phyloP scores from a whole-genome alignment of 202 grass and related monocot genomes.

The Thinopyrum obtusiflorum region DNA sequence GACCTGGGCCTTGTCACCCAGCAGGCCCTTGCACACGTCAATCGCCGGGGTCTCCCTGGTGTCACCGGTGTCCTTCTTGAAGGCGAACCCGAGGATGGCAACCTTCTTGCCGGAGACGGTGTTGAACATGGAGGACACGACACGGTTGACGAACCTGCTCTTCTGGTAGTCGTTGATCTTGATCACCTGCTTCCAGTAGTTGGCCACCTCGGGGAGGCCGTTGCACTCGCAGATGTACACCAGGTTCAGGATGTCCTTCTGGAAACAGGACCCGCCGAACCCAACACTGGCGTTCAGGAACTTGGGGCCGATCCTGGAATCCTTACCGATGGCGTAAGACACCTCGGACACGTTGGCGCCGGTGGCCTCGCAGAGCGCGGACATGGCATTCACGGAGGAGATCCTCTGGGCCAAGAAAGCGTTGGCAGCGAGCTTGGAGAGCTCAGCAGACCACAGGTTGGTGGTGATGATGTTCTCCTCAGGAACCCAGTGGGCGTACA shows the following conservation, averaged over 20 bases:
- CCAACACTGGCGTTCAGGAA: constrained; percentile 70
- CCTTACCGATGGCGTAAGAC: constrained; percentile 62
- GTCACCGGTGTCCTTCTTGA: constrained; percentile 65
- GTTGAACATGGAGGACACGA: constrained; percentile 70
- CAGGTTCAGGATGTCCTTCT: constrained; percentile 78
- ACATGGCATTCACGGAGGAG: constrained; percentile 56
- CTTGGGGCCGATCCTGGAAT: constrained; percentile 53
- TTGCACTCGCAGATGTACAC: constrained; percentile 72
- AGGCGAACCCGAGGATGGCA: constrained; percentile 53
- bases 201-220: constrained; percentile 51
- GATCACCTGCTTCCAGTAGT: constrained; percentile 72
- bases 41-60: constrained; percentile 58
- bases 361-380: constrained; percentile 62
- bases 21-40: constrained; percentile 58
- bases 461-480: constrained; percentile 62
- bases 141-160: constrained; percentile 65
- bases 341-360: constrained; percentile 60
- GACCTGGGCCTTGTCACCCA: constrained; percentile 60
- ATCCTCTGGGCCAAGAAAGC: constrained; percentile 72
- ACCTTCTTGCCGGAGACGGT: constrained; percentile 63
- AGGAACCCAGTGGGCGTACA: constrained; percentile 67
- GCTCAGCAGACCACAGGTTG: constrained; percentile 68
- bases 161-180: constrained; percentile 73
- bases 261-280: constrained; percentile 64
- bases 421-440: constrained; percentile 68